Evolutionary conservation across 2,329 filamentous ascomycete genomes (phyloP).

Genomic region (Aschersonia sp.): DNA sequence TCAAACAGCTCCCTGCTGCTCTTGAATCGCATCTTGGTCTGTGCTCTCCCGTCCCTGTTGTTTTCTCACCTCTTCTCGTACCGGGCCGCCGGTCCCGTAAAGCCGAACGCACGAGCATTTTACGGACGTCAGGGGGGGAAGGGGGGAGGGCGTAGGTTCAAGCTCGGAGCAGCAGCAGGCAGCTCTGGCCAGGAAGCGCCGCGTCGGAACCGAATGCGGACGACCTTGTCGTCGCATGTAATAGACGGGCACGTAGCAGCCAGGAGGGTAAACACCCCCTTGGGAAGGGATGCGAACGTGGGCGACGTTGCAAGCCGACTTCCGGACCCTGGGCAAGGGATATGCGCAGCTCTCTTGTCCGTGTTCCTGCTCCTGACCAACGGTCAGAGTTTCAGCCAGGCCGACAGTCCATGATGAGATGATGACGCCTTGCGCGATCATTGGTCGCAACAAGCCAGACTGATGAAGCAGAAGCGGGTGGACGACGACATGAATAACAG

Average conservation of each 20-base stretch:
- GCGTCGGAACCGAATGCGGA: no score
- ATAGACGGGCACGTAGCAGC: neutral
- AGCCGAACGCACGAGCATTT: slow-evolving; percentile 1
- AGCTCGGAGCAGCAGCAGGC: no score
- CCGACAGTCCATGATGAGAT: neutral
- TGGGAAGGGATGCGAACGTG: neutral
- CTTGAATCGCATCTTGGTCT: neutral
- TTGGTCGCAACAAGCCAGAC: neutral
- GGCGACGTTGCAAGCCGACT: neutral
- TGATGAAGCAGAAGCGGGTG: neutral
- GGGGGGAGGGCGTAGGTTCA: no score
- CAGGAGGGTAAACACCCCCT: neutral
- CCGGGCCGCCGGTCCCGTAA: neutral
- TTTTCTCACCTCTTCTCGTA: neutral
- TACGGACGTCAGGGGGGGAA: neutral
- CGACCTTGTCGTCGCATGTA: no score
- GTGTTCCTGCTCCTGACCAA: neutral
- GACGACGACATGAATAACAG: no score
- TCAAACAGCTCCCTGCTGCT: neutral
- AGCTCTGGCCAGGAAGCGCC: no score
- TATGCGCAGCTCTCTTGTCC: neutral
- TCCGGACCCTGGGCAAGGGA: neutral
- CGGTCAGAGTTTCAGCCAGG: neutral
- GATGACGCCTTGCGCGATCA: neutral
- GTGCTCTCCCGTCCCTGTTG: neutral